Evolutionary conservation across 148 eudicot genomes (phyloP).

Genomic region (Vaccinium darrowii): DNA sequence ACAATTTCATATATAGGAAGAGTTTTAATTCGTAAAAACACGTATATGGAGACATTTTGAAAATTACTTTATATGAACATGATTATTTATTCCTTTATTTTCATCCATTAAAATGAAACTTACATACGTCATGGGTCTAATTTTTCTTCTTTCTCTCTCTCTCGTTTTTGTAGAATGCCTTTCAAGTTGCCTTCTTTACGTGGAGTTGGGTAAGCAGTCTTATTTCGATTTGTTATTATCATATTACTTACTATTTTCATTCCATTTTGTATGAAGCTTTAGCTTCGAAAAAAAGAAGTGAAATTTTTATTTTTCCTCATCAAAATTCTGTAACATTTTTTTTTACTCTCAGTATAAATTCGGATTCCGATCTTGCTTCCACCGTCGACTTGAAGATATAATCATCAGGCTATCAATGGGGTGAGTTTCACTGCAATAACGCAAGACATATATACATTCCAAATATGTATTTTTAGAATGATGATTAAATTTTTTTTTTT

Average conservation of each 20-base stretch:
- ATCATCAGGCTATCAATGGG: slow-evolving; percentile 15
- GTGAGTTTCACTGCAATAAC: neutral
- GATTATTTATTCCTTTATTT: neutral
- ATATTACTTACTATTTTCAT: neutral
- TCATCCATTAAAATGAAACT: no score
- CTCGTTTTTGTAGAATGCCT: slow-evolving; percentile 29
- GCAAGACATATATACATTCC: no score
- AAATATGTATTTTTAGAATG: neutral
- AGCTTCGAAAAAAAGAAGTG: neutral
- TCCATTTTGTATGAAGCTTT: neutral
- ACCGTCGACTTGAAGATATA: neutral
- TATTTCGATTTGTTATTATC: neutral
- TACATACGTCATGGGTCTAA: neutral
- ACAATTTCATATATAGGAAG: neutral
- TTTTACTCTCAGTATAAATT: slow-evolving; percentile 32
- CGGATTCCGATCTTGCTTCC: slow-evolving; percentile 38
- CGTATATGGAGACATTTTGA: neutral
- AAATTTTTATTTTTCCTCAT: neutral
- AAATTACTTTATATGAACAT: neutral
- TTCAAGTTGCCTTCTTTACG: slow-evolving; percentile 33
- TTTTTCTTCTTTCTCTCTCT: neutral
- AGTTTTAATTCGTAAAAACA: neutral
- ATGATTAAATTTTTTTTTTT: neutral
- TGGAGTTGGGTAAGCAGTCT: slow-evolving; percentile 27
- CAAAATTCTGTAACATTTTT: neutral